phyloP scores from a whole-genome alignment of 495 filamentous ascomycete species.

The Penicillium manginii region DNA sequence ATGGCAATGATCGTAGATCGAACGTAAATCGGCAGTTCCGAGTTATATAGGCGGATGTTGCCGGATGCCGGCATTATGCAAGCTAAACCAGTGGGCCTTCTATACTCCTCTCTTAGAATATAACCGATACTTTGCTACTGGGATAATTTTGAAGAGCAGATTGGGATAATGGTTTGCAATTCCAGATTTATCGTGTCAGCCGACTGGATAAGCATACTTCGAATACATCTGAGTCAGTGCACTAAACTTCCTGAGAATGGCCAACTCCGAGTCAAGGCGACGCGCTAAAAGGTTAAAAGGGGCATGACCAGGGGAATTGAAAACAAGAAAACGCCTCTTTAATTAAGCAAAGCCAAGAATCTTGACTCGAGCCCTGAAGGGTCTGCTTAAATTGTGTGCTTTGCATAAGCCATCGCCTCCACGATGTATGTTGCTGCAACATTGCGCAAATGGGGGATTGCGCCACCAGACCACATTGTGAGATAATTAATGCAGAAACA shows the following conservation, averaged over 20 bases:
- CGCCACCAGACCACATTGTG: not conserved
- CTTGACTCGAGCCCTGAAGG: not conserved
- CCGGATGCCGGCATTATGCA: not conserved
- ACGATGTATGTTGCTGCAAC: not conserved
- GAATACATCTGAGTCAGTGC: not conserved
- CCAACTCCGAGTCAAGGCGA: not conserved
- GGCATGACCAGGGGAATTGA: not conserved
- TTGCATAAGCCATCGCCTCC: not conserved
- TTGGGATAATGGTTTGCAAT: too few relatives aligned
- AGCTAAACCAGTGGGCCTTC: not conserved
- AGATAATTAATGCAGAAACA: not conserved
- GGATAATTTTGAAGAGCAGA: not conserved
- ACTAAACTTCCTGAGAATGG: not conserved
- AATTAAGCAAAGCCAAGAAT: slow-evolving; percentile 1
- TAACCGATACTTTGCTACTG: not conserved
- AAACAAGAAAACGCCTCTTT: not conserved
- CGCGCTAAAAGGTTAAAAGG: slow-evolving; percentile 1
- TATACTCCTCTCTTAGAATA: not conserved
- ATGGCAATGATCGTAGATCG: not conserved
- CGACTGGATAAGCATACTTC: not conserved
- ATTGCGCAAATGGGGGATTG: not conserved
- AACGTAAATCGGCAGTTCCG: not conserved
- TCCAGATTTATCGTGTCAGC: not conserved
- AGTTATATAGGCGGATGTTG: not conserved
- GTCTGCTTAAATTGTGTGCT: too few relatives aligned